Conservation (phyloP, 192 early-diverging fungal genomes). For the Linnemannia exigua region DNA sequence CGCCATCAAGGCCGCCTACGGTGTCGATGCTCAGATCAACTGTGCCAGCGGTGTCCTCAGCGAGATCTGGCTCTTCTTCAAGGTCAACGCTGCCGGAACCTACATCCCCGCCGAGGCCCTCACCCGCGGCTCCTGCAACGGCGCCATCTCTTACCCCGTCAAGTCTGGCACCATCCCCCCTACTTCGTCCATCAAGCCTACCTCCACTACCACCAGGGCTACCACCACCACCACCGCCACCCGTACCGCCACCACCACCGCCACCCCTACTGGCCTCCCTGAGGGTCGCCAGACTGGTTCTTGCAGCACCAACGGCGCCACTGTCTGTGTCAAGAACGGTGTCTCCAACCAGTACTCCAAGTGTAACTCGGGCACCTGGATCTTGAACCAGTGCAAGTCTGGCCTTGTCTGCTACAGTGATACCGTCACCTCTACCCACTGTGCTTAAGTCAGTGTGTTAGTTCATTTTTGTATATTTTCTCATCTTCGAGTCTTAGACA, state of each 20-base stretch:
- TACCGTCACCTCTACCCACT: constrained; percentile 35
- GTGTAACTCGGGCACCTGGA: constrained; percentile 41
- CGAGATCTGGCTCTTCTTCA: constrained; percentile 63
- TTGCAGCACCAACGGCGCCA: constrained; percentile 30
- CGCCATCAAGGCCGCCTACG: constrained; percentile 59
- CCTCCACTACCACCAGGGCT: constrained; percentile 8
- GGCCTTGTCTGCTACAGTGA: constrained; percentile 41
- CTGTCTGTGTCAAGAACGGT: constrained; percentile 34
- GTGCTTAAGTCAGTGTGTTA: constrained; percentile 5
- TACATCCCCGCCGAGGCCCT: constrained; percentile 56
- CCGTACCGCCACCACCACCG: constrained; percentile 11
- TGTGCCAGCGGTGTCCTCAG: constrained; percentile 53
- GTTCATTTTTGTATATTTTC: not conserved
- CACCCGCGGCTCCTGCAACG: constrained; percentile 32
- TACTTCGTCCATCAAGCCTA: constrained; percentile 6
- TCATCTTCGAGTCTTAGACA: not conserved
- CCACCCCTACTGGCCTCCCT: constrained; percentile 22
- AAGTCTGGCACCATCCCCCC: constrained; percentile 11
- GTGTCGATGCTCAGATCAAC: constrained; percentile 56
- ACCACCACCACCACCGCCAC: not conserved
- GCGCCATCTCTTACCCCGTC: constrained; percentile 38
- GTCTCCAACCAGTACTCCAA: constrained; percentile 43
- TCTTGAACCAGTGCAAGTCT: constrained; percentile 49
- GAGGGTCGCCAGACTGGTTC: constrained; percentile 32
- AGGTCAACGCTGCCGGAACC: constrained; percentile 50